Base-by-base conservation (phyloP, 345 rosid genomes). In the Raphanus raphanistrum region DNA sequence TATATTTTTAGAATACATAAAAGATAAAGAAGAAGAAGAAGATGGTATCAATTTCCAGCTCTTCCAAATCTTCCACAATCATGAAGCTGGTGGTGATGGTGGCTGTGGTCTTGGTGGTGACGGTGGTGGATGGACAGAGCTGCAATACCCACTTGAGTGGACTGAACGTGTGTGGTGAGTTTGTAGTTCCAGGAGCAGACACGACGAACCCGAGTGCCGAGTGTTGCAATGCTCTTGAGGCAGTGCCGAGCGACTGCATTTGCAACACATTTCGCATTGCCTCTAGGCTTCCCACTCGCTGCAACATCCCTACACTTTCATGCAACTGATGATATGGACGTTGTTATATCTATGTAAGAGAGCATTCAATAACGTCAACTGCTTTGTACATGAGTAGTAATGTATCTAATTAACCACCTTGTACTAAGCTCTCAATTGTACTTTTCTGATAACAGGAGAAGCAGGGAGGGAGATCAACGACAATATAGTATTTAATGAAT, bases 251-350 rank as follows among this genome's bases (percentile, higher is more conserved):
- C 11, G 92, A 89, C 72, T 94, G 97, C 76, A 79, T 94, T 71
- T 92, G 98, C 87, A 90, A 63, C 93, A 90, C 98, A 38, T 70
- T 94, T 48, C 87, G 89, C 61, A 84, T 94, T 43, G 90, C 92
- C 0, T 77, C 92, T 43, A 87, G 86, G 52, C 94, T 94, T 69
- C 97, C 98, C 38, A 70, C 85, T 55, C 87, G 74, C 7, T 92
- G 98, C 89, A 87, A 74, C 73, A 68, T 92, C 71, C 90, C 94
- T 21, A 45, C 93, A 11, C 76, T 88, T 78, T 41, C 82, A 3
- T 94, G 75, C 41, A 77, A 57, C 84, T 85, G 82, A 73, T 84
- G 73, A 73, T 32, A 63, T 69, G 29, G 15, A 33, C 48, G 66
- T 5, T 63, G 48, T 9, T 63, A 69, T 50, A 50, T 63, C 8